Conservation (phyloP, 1,284 basidiomycete species). For the Microbotryum scabiosae region DNA sequence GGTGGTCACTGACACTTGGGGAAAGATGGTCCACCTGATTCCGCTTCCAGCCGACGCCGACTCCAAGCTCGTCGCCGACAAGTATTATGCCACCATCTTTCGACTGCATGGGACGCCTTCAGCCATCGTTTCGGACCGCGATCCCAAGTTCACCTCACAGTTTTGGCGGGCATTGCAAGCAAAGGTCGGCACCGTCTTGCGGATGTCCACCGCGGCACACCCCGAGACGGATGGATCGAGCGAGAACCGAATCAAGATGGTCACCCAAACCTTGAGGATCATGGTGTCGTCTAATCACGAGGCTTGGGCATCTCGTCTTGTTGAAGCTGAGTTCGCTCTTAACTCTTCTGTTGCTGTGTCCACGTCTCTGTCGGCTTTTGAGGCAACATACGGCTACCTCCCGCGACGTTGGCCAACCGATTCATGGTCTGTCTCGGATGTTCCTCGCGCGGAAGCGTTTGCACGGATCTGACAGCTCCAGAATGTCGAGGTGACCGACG, state of each 20-base stretch:
- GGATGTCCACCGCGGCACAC: conserved; percentile 34
- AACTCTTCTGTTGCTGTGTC: background rate
- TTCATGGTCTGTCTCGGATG: background rate
- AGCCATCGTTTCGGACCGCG: conserved; percentile 44
- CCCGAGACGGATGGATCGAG: conserved; percentile 35
- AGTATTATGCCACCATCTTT: background rate
- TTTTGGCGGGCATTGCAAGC: conserved; percentile 45
- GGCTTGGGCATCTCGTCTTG: conserved; percentile 9
- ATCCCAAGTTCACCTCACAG: conserved; percentile 43
- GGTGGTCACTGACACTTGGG: conserved; percentile 1
- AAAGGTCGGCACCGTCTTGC: conserved; percentile 40
- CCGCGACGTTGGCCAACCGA: conserved; percentile 1
- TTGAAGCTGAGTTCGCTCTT: conserved; percentile 3
- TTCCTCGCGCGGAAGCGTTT: background rate
- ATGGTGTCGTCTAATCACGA: conserved; percentile 20
- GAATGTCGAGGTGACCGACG: background rate
- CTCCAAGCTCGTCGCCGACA: too few species aligned
- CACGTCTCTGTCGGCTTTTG: conserved; percentile 2
- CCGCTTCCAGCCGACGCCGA: conserved; percentile 2
- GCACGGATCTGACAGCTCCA: background rate
- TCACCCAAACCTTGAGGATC: conserved; percentile 24
- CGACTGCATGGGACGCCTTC: conserved; percentile 34
- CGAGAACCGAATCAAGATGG: conserved; percentile 30
- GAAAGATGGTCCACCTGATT: conserved; percentile 9
- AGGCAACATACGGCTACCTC: conserved; percentile 4